Base-by-base conservation (phyloP, 805 yeast species). In the Schwanniomyces sp. region DNA sequence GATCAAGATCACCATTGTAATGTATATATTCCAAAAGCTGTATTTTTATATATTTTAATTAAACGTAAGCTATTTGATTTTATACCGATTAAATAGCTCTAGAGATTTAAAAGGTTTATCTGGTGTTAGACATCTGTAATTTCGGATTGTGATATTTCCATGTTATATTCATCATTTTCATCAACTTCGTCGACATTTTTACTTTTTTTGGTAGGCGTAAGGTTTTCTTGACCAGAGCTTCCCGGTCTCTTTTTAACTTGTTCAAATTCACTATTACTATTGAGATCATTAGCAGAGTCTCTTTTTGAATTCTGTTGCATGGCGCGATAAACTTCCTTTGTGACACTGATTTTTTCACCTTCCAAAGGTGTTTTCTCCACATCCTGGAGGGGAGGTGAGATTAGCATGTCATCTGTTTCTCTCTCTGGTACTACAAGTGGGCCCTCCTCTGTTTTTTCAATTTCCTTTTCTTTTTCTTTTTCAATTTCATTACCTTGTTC, bases 1-100 rank as follows among this genome's bases (percentile, higher is more conserved):
- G 40, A 37, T 37, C 40, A 21, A 37, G 40, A 37, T 37, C 40
- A 5, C 40, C 40, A 37, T 21, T 21, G 40, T 37, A 37, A 37
- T 11, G 27, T 6, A 32, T 32, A 32, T 32, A 32, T 32, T 32
- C 14, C 36, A 32, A 32, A 32, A 32, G 8, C 11, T 32, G 7
- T 32, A 32, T 18, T 32, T 32, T 32, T 32, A 32, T 32, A 14
- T 32, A 32, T 32, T 6, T 30, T 12, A 12, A 30, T 12, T 30
- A 30, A 30, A 30, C 16, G 34, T 6, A 11, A 30, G 14, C 12
- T n/a, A 30, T 11, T 30, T 30, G 7, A 30, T 30, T 30, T n/a
- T 7, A 12, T n/a, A 3, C 3, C 7, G 14, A 30, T 30, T 30
- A 12, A 30, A 30, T n/a, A 30, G 8, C n/a, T 14, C 14, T 32